Evolutionary conservation across 2,329 filamentous ascomycete species (phyloP).

Genomic region (Trichoderma afroharzianum): DNA sequence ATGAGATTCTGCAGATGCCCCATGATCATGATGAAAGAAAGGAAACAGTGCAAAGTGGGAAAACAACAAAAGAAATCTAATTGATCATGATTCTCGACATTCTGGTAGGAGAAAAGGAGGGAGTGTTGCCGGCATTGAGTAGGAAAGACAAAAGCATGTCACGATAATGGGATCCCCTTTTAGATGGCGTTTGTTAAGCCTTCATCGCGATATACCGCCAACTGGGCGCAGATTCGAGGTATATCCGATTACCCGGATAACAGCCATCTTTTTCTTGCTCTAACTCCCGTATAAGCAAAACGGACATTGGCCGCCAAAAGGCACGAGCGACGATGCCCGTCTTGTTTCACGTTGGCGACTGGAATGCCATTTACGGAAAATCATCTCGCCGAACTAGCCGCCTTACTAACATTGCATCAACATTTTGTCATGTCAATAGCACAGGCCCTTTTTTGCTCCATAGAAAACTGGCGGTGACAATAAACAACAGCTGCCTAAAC

Average conservation of each 20-base stretch:
- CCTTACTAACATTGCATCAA: background rate
- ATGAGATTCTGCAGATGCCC: slow-evolving; percentile 10
- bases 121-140: background rate
- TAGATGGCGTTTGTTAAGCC: background rate
- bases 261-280: background rate
- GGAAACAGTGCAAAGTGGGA: background rate
- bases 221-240: background rate
- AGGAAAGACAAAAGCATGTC: background rate
- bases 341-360: background rate
- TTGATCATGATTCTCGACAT: background rate
- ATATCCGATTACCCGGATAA: slow-evolving; percentile 3
- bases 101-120: background rate
- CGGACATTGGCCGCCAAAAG: background rate
- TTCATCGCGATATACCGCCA: background rate
- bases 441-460: background rate
- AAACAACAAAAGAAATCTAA: background rate
- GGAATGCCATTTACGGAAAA: background rate
- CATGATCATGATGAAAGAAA: background rate
- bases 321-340: background rate
- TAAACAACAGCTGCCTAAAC: background rate
- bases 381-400: background rate
- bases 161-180: background rate
- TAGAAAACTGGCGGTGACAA: background rate
- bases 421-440: background rate
- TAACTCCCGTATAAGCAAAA: background rate